These are phyloP conservation scores for Gynochthodes officinalis DNA, from an alignment of 257 asterid species.

Conservation along the genomic window DNA sequence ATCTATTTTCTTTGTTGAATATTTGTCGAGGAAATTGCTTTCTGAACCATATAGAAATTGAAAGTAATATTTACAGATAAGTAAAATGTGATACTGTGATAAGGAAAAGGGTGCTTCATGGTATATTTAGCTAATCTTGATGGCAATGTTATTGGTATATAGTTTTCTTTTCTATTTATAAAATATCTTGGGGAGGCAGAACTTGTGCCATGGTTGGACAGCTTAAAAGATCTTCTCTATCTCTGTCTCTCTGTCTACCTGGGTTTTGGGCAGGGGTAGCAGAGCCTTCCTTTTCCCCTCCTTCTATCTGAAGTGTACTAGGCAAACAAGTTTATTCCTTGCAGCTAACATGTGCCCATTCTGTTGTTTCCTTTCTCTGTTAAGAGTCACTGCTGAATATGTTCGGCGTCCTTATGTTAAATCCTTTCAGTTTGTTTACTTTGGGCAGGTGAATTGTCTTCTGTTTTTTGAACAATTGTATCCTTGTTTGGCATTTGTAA, in stretches of 20 bases:
- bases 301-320: neutral
- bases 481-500: conserved; percentile 2
- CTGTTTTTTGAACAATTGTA: neutral
- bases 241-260: too few species aligned
- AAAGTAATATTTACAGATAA: neutral
- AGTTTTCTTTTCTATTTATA: too few species aligned
- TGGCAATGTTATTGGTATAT: too few species aligned
- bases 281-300: neutral
- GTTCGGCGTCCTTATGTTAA: neutral
- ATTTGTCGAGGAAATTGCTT: neutral
- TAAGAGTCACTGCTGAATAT: neutral
- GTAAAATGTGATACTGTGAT: neutral
- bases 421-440: neutral
- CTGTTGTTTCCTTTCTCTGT: neutral
- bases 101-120: too few species aligned
- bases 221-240: too few species aligned
- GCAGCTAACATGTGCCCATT: neutral
- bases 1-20: neutral
- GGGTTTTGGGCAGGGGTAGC: too few species aligned
- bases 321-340: neutral
- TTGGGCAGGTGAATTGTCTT: neutral
- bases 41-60: neutral
- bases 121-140: too few species aligned
- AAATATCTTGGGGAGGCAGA: too few species aligned
- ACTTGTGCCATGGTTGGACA: too few species aligned